phyloP scores from a whole-genome alignment of 768 basidiomycete species.

The Tricholomella constricta region DNA sequence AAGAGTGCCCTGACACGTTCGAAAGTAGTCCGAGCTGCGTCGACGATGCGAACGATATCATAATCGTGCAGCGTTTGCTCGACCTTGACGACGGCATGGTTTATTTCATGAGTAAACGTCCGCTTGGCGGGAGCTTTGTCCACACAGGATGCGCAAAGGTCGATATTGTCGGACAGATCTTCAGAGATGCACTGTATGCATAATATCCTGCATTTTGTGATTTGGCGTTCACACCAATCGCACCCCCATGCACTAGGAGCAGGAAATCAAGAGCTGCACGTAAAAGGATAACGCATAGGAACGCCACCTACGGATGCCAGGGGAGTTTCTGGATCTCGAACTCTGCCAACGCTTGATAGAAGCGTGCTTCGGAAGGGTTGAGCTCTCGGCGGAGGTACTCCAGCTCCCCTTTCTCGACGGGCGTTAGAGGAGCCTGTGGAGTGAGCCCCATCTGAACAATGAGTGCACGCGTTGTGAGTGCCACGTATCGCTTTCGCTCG shows the following conservation, averaged over 20 bases:
- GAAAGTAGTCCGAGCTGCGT: conserved; percentile 24
- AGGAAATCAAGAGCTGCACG: not conserved
- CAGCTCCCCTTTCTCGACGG: conserved; percentile 28
- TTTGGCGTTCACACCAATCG: conserved; percentile 32
- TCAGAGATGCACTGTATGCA: conserved; percentile 36
- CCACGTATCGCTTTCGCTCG: conserved; percentile 33
- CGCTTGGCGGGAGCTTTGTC: conserved; percentile 29
- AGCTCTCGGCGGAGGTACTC: conserved; percentile 31
- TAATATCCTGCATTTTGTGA: conserved; percentile 32
- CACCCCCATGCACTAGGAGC: conserved; percentile 29
- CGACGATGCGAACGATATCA: conserved; percentile 27
- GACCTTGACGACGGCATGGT: conserved; percentile 34
- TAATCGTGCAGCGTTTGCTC: conserved; percentile 35
- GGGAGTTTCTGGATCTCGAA: conserved; percentile 36
- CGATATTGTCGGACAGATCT: conserved; percentile 35
- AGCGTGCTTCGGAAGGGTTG: conserved; percentile 35
- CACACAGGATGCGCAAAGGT: conserved; percentile 33
- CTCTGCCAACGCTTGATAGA: conserved; percentile 35
- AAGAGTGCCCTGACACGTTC: conserved; percentile 29
- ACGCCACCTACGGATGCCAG: conserved; percentile 34
- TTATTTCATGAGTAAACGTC: conserved; percentile 32
- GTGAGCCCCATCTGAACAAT: conserved; percentile 32
- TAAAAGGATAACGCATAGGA: not conserved
- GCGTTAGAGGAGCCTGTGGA: conserved; percentile 29
- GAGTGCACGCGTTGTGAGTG: conserved; percentile 29